Base-by-base conservation (phyloP, 192 early-diverging fungal species). In the Podila horticola region DNA sequence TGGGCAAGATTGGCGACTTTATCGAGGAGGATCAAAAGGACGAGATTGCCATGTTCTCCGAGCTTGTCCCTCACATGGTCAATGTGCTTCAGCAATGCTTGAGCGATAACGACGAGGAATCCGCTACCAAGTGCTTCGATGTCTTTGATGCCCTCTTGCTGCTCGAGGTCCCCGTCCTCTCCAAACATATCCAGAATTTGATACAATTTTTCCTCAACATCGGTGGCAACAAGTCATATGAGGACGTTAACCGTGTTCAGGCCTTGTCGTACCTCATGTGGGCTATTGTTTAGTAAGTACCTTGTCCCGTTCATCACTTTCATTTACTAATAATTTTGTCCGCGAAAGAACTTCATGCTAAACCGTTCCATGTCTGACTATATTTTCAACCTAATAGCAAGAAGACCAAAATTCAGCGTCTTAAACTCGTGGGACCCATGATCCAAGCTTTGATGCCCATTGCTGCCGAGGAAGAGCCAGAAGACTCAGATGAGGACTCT, bases 71-170 rank as follows among this genome's bases (percentile, higher is more conserved):
- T 12, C 72, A 86, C 48, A 98, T 97, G 93, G 94, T 96, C 57
- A 89, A 87, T 59, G 93, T 97, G 0, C 82, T 98, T 68, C 90
- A 94, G 74, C 90, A 94, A 71, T 93, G 93, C 69, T 75, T 98
- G 22, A 89, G 79, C 49, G 84, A 86, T 5, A 85, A 83, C 36
- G 94, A 98, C 69, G 95, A 95, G 75, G 92, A 94, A 22, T 90
- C 84, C 57, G 91, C 92, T 17, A 87, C 86, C 33, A 88, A 92
- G 67, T 93, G 94, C 66, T 96, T 96, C 73, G 95, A 96, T 73
- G 93, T 97, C 17, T 93, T 97, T 83, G 94, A 96, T 83, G 86
- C 85, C 20, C 84, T 97, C 62, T 85, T 97, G 30, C 82, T 93
- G 67, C 84, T 95, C 65, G 96, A 97, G 74, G 75, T 92, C 20